Percentiles rank a stretch among this genome's conserved stretches.
These are phyloP conservation scores for Pyrrhoderma noxium DNA, from an alignment of 1,284 basidiomycete species.

Conservation along the genomic window DNA sequence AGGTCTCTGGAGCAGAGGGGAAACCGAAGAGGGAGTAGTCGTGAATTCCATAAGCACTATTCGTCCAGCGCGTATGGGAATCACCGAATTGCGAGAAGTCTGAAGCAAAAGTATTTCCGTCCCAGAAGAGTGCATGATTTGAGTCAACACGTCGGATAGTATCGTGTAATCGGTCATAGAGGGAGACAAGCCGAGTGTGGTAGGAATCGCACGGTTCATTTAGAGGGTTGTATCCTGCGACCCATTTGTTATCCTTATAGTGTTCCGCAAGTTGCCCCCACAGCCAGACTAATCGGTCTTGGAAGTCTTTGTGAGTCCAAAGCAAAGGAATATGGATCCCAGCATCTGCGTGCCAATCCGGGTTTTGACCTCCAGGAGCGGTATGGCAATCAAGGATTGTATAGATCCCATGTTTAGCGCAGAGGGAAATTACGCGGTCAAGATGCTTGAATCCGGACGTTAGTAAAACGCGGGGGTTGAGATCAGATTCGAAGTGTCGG, in stretches of 20 bases:
- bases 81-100: conserved; percentile 36
- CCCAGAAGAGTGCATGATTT: conserved; percentile 33
- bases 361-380: conserved; percentile 25
- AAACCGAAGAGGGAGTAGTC: conserved; percentile 39
- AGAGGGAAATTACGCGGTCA: conserved; percentile 30
- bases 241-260: conserved; percentile 39
- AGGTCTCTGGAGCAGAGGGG: conserved; percentile 30
- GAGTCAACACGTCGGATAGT: conserved; percentile 37
- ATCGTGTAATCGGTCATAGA: conserved; percentile 35
- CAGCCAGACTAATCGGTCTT: conserved; percentile 35
- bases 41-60: conserved; percentile 36
- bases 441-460: conserved; percentile 29
- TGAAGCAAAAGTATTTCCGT: conserved; percentile 37
- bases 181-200: conserved; percentile 30
- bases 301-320: conserved; percentile 41
- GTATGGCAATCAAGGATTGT: conserved; percentile 29
- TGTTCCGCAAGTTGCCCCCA: conserved; percentile 35
- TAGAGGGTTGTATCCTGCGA: conserved; percentile 35
- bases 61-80: conserved; percentile 26
- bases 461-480: conserved; percentile 28
- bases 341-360: conserved; percentile 25
- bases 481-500: conserved; percentile 29
- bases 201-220: conserved; percentile 39
- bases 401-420: conserved; percentile 28
- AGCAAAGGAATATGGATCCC: conserved; percentile 27